Conservation (phyloP, 805 yeast genomes). For the Candida easanensis region DNA sequence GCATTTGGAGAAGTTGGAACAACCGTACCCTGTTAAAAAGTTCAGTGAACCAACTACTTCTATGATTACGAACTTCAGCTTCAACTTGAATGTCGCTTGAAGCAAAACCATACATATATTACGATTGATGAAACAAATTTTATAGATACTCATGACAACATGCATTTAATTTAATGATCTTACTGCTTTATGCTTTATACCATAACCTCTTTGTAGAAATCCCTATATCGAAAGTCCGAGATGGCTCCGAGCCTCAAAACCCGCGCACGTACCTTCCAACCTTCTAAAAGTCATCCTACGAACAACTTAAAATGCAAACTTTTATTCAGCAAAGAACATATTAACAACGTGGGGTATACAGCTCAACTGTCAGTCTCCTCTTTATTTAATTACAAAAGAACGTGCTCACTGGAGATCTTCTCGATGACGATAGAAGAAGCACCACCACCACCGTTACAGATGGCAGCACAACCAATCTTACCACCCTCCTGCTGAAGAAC, state of each 20-base stretch:
- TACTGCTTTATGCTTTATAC: too few relatives aligned
- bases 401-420: constrained; percentile 39
- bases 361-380: not conserved
- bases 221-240: too few relatives aligned
- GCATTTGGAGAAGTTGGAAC: not conserved
- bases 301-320: too few relatives aligned
- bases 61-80: constrained; percentile 18
- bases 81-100: constrained; percentile 18
- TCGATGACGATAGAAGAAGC: constrained; percentile 92
- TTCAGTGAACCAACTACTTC: constrained; percentile 9
- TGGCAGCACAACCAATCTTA: constrained; percentile 89
- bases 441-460: constrained; percentile 99
- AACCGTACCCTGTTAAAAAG: not conserved
- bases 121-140: too few relatives aligned
- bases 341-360: not conserved
- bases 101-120: too few relatives aligned
- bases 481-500: constrained; percentile 83
- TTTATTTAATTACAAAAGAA: constrained; percentile 18
- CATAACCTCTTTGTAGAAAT: too few relatives aligned
- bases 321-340: too few relatives aligned
- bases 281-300: too few relatives aligned
- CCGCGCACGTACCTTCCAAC: too few relatives aligned
- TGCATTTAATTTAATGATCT: too few relatives aligned
- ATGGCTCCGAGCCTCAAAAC: too few relatives aligned
- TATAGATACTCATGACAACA: too few relatives aligned